Evolutionary conservation across 1,284 basidiomycete genomes (phyloP).

Genomic region (Boletus smithii): DNA sequence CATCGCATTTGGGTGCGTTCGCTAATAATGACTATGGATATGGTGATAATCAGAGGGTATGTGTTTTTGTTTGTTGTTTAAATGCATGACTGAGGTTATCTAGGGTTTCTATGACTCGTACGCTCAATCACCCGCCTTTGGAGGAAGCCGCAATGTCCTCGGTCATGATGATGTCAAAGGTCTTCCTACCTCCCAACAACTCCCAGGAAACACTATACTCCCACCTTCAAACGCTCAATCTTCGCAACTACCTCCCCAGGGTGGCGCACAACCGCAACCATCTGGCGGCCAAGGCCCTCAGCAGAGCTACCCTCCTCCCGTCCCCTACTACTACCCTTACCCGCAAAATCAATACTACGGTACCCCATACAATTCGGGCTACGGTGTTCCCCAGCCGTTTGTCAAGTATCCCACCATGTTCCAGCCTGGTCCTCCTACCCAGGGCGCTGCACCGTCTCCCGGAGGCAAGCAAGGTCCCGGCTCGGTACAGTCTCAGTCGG

Average conservation of each 20-base stretch:
- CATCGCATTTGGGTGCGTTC: conserved; percentile 58
- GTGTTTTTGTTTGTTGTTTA: conserved; percentile 5
- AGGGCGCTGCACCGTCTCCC: conserved; percentile 59
- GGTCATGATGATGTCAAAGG: conserved; percentile 72
- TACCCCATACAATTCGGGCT: conserved; percentile 65
- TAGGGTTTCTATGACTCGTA: conserved; percentile 76
- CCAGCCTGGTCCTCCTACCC: conserved; percentile 62
- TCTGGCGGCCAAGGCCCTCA: conserved; percentile 58
- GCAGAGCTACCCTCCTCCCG: conserved; percentile 55
- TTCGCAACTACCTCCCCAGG: conserved; percentile 50
- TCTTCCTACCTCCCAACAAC: conserved; percentile 56
- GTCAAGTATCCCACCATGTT: conserved; percentile 75
- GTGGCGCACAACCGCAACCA: conserved; percentile 51
- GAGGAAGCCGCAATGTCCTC: conserved; percentile 56
- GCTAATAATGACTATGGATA: conserved; percentile 63
- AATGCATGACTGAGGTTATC: conserved; percentile 16
- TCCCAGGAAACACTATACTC: conserved; percentile 45
- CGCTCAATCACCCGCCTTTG: conserved; percentile 55
- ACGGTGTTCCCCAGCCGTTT: conserved; percentile 64
- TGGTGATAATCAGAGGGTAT: conserved; percentile 58
- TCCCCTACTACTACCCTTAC: conserved; percentile 68
- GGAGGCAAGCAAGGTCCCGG: conserved; percentile 58
- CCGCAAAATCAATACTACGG: conserved; percentile 74
- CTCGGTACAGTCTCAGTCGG: conserved; percentile 53
- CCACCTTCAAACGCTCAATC: conserved; percentile 51